Conservation (phyloP, 2,329 filamentous ascomycete species). For the Coleophoma crateriformis region DNA sequence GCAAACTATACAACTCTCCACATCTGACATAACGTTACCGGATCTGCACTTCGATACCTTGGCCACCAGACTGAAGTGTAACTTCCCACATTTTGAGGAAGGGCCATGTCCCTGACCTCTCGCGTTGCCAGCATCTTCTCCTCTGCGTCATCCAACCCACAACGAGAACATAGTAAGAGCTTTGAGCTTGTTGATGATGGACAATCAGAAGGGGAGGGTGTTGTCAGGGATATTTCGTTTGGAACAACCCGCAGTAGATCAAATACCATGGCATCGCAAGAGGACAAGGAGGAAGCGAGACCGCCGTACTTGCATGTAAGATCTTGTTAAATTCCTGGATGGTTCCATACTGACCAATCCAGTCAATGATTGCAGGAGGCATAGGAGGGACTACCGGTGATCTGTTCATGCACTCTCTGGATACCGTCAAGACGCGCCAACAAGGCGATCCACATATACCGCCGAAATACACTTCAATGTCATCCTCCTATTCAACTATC, state of each 20-base stretch:
- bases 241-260: constrained; percentile 15
- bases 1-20: too few species aligned
- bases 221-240: constrained; percentile 25
- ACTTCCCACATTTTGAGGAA: constrained; percentile 17
- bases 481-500: constrained; percentile 88
- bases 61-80: too few species aligned
- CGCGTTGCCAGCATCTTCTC: constrained; percentile 46
- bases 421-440: constrained; percentile 97
- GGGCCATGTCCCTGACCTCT: constrained; percentile 53
- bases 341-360: constrained; percentile 12
- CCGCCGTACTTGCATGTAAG: constrained; percentile 61
- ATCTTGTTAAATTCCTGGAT: constrained; percentile 9
- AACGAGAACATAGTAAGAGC: constrained; percentile 17
- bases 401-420: constrained; percentile 97
- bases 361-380: constrained; percentile 95
- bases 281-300: constrained; percentile 40
- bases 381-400: constrained; percentile 90
- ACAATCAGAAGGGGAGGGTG: constrained; percentile 22
- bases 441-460: constrained; percentile 93
- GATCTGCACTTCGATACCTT: too few species aligned
- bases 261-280: constrained; percentile 24
- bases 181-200: constrained; percentile 30
- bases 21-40: too few species aligned
- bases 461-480: constrained; percentile 86
- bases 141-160: constrained; percentile 23